Evolutionary conservation across 371 early-diverging fungal genomes (phyloP).

Genomic region (Mortierella sp.): DNA sequence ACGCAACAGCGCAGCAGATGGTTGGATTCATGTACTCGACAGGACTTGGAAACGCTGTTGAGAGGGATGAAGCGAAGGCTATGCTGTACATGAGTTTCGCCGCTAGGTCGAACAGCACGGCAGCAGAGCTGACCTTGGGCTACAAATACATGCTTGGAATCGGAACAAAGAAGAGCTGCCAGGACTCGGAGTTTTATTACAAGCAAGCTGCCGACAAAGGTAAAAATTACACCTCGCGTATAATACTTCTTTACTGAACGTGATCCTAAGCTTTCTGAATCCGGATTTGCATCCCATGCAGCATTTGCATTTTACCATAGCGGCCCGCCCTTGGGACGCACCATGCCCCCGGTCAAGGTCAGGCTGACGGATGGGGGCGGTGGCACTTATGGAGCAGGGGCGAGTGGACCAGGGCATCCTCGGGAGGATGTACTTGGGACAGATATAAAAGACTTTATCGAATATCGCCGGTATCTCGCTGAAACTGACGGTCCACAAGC

Average conservation of each 20-base stretch:
- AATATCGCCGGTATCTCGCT: slow-evolving; percentile 82
- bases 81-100: slow-evolving; percentile 89
- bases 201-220: slow-evolving; percentile 83
- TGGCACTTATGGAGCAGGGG: slow-evolving; percentile 85
- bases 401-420: slow-evolving; percentile 60
- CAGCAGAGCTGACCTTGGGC: slow-evolving; percentile 88
- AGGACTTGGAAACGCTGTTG: slow-evolving; percentile 81
- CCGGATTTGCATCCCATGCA: too few species aligned
- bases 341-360: slow-evolving; percentile 72
- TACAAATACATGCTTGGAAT: slow-evolving; percentile 88
- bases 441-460: slow-evolving; percentile 80
- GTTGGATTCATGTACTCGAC: slow-evolving; percentile 92
- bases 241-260: too few species aligned
- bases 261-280: too few species aligned
- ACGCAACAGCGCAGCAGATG: slow-evolving; percentile 89
- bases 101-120: slow-evolving; percentile 75
- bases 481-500: slow-evolving; percentile 73
- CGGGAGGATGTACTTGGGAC: slow-evolving; percentile 49
- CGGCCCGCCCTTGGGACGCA: slow-evolving; percentile 91
- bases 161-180: slow-evolving; percentile 83
- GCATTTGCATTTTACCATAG: too few species aligned
- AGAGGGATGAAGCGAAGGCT: slow-evolving; percentile 74
- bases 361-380: slow-evolving; percentile 85
- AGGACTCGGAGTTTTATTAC: slow-evolving; percentile 83
- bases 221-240: slow-evolving; percentile 14